Evolutionary conservation across 129 eudicot genomes (phyloP).

Genomic region (Kitagawia praeruptora): DNA sequence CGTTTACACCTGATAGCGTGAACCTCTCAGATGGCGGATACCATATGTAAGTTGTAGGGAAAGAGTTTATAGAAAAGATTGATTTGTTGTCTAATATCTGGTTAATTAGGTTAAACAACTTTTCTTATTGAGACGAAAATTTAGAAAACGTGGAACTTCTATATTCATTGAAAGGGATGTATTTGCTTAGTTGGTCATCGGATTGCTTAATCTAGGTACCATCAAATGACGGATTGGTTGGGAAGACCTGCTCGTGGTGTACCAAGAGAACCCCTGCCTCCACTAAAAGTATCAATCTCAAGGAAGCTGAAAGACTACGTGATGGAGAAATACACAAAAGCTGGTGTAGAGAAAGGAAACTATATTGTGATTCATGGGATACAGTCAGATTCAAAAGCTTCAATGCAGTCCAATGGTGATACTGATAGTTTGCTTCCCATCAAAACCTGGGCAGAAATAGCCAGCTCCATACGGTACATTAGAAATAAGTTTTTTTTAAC

Average conservation of each 20-base stretch:
- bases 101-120: neutral
- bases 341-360: conserved; percentile 73
- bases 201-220: conserved; percentile 43
- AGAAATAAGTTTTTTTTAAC: neutral
- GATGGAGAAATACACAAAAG: conserved; percentile 58
- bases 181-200: neutral
- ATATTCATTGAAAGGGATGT: neutral
- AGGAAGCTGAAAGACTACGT: conserved; percentile 74
- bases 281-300: conserved; percentile 69
- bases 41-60: conserved; percentile 45
- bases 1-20: conserved; percentile 53
- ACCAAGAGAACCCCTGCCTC: conserved; percentile 67
- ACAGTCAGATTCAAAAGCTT: conserved; percentile 82
- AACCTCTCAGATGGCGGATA: conserved; percentile 87
- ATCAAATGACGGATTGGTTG: conserved; percentile 80
- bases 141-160: neutral
- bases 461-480: conserved; percentile 48
- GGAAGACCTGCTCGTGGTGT: conserved; percentile 68
- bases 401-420: conserved; percentile 88
- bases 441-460: conserved; percentile 61
- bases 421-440: conserved; percentile 83
- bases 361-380: conserved; percentile 85
- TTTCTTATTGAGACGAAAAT: neutral
- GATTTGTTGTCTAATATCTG: neutral
- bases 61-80: neutral